Evolutionary conservation across 2,329 filamentous ascomycete genomes (phyloP).

Genomic region (Talaromyces pinophilus): DNA sequence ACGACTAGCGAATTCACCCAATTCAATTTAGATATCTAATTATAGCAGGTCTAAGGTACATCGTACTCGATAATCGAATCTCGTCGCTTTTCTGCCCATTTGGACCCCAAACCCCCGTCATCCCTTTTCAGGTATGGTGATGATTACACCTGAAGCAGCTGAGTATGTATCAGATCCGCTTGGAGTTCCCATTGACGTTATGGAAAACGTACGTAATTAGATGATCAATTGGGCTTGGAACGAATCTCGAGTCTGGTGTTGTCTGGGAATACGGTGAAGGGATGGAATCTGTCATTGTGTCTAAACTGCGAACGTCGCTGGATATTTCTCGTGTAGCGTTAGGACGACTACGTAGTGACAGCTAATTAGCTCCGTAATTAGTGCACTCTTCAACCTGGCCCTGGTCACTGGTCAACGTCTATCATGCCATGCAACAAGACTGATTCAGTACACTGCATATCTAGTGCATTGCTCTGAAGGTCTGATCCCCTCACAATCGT

Average conservation of each 20-base stretch:
- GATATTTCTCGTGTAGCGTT: too few relatives aligned
- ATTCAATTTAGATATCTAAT: not conserved
- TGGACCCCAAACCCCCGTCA: not conserved
- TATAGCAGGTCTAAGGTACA: not conserved
- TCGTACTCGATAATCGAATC: too few relatives aligned
- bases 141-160: not conserved
- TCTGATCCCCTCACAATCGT: constrained; percentile 6
- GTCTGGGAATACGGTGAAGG: not conserved
- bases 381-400: constrained; percentile 5
- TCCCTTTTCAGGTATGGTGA: not conserved
- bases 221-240: not conserved
- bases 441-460: constrained; percentile 10
- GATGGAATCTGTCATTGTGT: not conserved
- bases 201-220: not conserved
- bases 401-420: not conserved
- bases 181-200: not conserved
- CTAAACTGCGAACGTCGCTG: not conserved
- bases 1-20: not conserved
- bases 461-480: constrained; percentile 7
- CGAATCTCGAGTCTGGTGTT: not conserved
- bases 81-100: not conserved
- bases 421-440: not conserved
- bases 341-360: not conserved
- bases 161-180: not conserved
- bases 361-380: not conserved